phyloP scores from a whole-genome alignment of 495 filamentous ascomycete species.

The Cercophora samala region DNA sequence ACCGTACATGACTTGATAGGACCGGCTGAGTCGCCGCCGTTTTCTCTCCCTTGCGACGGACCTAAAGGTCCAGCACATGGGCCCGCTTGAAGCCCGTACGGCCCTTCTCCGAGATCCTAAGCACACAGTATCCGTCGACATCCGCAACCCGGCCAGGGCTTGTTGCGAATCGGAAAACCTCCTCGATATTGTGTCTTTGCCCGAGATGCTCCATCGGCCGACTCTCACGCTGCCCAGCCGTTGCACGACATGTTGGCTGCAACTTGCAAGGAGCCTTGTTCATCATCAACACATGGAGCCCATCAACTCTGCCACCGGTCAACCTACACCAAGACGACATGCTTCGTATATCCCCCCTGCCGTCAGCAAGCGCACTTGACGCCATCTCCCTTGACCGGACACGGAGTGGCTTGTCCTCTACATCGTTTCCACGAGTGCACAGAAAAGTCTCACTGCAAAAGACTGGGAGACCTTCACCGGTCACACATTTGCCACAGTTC shows the following conservation, averaged over 20 bases:
- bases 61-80: neutral
- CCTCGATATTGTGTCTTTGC: conserved; percentile 5
- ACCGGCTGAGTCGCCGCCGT: neutral
- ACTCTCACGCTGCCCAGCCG: conserved; percentile 8
- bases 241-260: conserved; percentile 14
- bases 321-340: neutral
- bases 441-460: neutral
- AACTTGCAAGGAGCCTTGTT: conserved; percentile 2
- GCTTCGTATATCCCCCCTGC: neutral
- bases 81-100: neutral
- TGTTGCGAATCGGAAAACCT: conserved; percentile 7
- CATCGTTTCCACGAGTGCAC: neutral
- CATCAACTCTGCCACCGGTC: neutral
- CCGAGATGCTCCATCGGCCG: conserved; percentile 15
- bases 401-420: neutral
- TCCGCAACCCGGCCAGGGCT: neutral
- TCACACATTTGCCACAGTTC: neutral
- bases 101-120: conserved; percentile 12
- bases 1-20: conserved; percentile 1
- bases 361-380: neutral
- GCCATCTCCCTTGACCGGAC: neutral
- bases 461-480: neutral
- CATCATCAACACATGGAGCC: conserved; percentile 7
- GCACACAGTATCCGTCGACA: conserved; percentile 13
- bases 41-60: conserved; percentile 2